Evolutionary conservation across 129 eudicot genomes (phyloP), one percentile per base, ranked within the genome.

Genomic region (Tanacetum coccineum): DNA sequence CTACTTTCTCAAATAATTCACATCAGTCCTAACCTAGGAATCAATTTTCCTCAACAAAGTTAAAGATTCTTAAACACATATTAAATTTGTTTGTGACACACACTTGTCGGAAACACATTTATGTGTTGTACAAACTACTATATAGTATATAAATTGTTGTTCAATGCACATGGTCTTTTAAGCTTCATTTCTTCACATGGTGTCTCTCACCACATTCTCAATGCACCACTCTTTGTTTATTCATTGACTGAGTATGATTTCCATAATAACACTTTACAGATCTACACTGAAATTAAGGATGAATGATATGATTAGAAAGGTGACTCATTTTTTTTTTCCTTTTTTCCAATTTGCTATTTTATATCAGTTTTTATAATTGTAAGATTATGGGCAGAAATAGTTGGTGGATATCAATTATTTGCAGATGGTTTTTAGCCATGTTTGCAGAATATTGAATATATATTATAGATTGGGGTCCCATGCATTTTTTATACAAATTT

Each of bases 81-180:
- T 72, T 50, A n/a, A 72, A 49, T 51, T 20, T 20, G 15, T 3
- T 48, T 48, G 49, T 36, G 51, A 75, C 73, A 74, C 67, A 67
- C 48, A 59, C n/a, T 67, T 75, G 79, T 67, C 79, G 49, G 74
- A 19, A 75, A 75, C 79, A 75, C 63, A 75, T 75, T 49, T 67
- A 66, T 58, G 74, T 66, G 79, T 66, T 75, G 79, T 67, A 67
- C 48, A 64, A 55, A 66, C 60, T 49, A 22, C n/a, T n/a, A 58
- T 14, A 30, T 48, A 47, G 39, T 70, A 70, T 69, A 42, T 21
- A 39, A 59, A 26, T 45, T 58, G 75, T 70, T 45, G 75, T 70
- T 70, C 75, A 70, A 58, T 70, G 75, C 67, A 70, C 67, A 59
- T 70, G 75, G 75, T 53, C 75, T 59, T 70, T 26, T 70, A 25